A percentile compares a stretch with the other conserved stretches of the same genome.
phyloP scores from a whole-genome alignment of 305 asterid species.

The Fraxinus ornus region DNA sequence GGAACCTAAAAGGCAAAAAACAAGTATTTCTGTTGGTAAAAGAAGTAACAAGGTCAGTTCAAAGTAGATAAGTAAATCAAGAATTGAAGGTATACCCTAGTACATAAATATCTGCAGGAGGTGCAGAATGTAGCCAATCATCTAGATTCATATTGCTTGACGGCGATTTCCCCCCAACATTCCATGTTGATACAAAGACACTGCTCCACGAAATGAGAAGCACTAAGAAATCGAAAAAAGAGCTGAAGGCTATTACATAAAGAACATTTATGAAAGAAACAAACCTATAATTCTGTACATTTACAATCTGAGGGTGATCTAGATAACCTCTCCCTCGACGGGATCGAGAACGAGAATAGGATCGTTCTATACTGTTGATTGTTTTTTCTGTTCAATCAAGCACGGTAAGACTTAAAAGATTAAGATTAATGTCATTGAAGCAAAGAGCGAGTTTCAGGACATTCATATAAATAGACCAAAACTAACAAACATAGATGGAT shows the following conservation, averaged over 20 bases:
- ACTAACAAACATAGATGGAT: background rate
- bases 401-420: background rate
- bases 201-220: slow-evolving; percentile 38
- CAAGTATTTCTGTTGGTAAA: background rate
- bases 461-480: background rate
- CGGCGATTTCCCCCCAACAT: slow-evolving; percentile 94
- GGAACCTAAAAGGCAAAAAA: slow-evolving; percentile 51
- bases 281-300: slow-evolving; percentile 88
- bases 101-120: slow-evolving; percentile 95
- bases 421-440: slow-evolving; percentile 13
- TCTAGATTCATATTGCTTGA: slow-evolving; percentile 70
- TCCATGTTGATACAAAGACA: slow-evolving; percentile 88
- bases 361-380: slow-evolving; percentile 53
- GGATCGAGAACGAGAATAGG: slow-evolving; percentile 61
- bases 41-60: background rate
- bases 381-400: slow-evolving; percentile 63
- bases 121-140: slow-evolving; percentile 93
- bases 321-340: slow-evolving; percentile 78
- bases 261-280: slow-evolving; percentile 25
- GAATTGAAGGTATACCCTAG: slow-evolving; percentile 60
- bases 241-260: slow-evolving; percentile 1
- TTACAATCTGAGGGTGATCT: slow-evolving; percentile 92
- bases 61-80: background rate
- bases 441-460: background rate
- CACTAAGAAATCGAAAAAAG: slow-evolving; percentile 2